Percentiles rank a stretch among this genome's conserved stretches.
These are phyloP conservation scores for Nemania diffusa DNA, from an alignment of 2,329 filamentous ascomycete genomes.

Conservation along the genomic window DNA sequence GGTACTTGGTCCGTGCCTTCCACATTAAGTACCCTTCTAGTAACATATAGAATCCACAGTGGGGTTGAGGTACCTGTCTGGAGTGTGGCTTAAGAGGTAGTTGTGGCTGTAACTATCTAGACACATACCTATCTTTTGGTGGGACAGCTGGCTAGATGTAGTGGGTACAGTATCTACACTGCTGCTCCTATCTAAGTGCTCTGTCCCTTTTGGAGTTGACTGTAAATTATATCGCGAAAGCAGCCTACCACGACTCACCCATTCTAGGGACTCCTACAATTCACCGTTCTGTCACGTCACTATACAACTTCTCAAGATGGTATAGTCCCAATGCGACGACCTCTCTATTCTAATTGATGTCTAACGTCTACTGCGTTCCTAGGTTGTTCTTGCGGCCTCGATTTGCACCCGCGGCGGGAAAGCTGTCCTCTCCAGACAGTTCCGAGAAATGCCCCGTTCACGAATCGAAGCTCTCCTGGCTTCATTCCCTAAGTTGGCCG, in stretches of 20 bases:
- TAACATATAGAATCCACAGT: no score
- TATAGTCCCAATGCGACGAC: conserved; percentile 34
- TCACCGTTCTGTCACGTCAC: neutral
- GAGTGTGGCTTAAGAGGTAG: neutral
- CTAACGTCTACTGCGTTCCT: conserved; percentile 40
- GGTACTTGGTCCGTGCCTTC: no score
- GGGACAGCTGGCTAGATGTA: conserved; percentile 34
- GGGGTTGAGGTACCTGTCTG: no score
- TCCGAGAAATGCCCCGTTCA: conserved; percentile 96
- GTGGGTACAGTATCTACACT: conserved; percentile 1
- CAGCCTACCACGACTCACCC: conserved; percentile 12
- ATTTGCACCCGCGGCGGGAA: conserved; percentile 99
- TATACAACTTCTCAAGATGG: conserved; percentile 40
- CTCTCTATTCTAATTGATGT: conserved; percentile 21
- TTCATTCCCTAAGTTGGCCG: conserved; percentile 96
- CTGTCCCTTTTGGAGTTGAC: neutral
- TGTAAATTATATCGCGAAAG: conserved; percentile 14
- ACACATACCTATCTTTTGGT: conserved; percentile 18
- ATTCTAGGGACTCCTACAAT: conserved; percentile 11
- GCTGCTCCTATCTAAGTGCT: neutral
- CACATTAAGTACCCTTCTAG: no score
- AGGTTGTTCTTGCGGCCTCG: conserved; percentile 98
- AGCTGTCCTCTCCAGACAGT: conserved; percentile 96
- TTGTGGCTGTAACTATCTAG: neutral
- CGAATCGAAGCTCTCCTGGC: conserved; percentile 96